Percentiles rank a stretch among this genome's conserved stretches.
phyloP scores from a whole-genome alignment of 1,284 basidiomycete species.

The Ceratobasidium sp. region DNA sequence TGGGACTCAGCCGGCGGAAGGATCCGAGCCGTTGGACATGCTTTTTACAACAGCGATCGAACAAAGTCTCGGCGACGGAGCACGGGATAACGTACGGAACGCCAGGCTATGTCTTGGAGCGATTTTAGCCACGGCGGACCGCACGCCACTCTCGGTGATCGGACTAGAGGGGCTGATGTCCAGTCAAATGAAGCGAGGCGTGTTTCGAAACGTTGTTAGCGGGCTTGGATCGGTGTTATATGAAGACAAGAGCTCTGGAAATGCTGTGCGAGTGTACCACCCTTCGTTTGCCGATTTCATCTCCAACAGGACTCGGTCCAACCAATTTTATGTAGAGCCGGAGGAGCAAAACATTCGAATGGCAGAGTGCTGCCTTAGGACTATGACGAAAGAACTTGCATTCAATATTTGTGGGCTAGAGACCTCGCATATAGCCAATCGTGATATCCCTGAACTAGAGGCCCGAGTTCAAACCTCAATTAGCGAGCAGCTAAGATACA shows the following conservation, averaged over 20 bases:
- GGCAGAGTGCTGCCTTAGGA: slow-evolving; percentile 23
- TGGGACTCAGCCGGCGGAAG: slow-evolving; percentile 1
- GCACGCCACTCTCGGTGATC: not conserved
- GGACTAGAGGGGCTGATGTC: slow-evolving; percentile 17
- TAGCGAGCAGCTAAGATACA: slow-evolving; percentile 4
- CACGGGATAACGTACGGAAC: not conserved
- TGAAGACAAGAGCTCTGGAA: not conserved
- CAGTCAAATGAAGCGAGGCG: not conserved
- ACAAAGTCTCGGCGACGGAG: not conserved
- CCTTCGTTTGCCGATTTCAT: slow-evolving; percentile 37
- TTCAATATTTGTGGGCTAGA: slow-evolving; percentile 35
- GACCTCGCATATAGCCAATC: slow-evolving; percentile 7
- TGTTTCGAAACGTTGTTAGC: slow-evolving; percentile 8
- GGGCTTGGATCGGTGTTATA: slow-evolving; percentile 35
- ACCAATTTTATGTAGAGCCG: not conserved
- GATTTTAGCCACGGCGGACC: not conserved
- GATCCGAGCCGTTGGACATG: slow-evolving; percentile 1
- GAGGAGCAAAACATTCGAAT: slow-evolving; percentile 1
- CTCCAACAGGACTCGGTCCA: slow-evolving; percentile 19
- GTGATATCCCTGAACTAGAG: not conserved
- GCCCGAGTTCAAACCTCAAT: not conserved
- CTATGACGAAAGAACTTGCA: slow-evolving; percentile 6
- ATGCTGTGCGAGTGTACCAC: slow-evolving; percentile 34
- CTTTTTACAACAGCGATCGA: slow-evolving; percentile 20
- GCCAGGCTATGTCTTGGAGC: slow-evolving; percentile 5